Conservation (phyloP, 2,329 filamentous ascomycete species). For the Xylaria sp. region DNA sequence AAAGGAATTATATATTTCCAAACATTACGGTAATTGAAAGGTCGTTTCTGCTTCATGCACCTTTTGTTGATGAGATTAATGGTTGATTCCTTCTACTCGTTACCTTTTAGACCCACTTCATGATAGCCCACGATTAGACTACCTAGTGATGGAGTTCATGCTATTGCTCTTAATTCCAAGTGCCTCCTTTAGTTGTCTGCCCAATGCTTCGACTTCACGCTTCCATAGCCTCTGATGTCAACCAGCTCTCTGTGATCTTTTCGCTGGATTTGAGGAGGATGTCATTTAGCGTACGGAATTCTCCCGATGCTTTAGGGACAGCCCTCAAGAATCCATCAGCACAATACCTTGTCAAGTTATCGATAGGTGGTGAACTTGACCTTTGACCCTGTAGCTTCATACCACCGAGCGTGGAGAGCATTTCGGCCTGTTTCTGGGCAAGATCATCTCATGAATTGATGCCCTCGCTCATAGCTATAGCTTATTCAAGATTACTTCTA, state of each 20-base stretch:
- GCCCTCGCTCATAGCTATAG: neutral
- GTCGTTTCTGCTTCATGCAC: neutral
- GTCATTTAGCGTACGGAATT: neutral
- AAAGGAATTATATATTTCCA: neutral
- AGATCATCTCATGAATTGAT: neutral
- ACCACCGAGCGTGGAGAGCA: neutral
- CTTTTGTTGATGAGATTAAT: neutral
- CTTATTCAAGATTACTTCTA: neutral
- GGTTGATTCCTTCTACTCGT: neutral
- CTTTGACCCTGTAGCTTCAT: neutral
- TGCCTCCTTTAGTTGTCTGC: neutral
- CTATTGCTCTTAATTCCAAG: neutral
- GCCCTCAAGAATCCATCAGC: neutral
- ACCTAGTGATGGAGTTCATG: neutral
- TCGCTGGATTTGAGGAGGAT: neutral
- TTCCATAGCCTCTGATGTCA: neutral
- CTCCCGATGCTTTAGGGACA: neutral
- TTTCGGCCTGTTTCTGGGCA: neutral
- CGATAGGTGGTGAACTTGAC: neutral
- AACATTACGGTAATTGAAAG: too few species aligned
- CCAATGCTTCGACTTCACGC: neutral
- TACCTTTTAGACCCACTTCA: neutral
- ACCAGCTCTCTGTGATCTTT: neutral
- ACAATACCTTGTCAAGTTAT: neutral
- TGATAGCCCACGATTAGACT: slow-evolving; percentile 5